Evolutionary conservation across 306 rosid genomes (phyloP), one percentile per base, ranked within the genome.

Genomic region (Carpinus viminea): DNA sequence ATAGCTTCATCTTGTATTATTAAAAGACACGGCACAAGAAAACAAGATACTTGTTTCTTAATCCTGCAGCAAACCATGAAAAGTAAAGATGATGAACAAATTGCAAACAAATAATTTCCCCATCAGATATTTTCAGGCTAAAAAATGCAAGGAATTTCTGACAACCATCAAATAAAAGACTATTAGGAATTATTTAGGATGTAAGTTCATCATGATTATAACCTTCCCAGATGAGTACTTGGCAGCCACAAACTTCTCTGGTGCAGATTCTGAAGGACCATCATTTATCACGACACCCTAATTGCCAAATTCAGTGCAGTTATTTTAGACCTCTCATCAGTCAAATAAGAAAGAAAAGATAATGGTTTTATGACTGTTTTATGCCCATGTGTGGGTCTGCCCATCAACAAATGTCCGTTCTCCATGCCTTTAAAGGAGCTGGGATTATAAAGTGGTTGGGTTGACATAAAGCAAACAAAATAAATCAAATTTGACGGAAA

Each of bases 211-310:
- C 55, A 72, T 72, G 70, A 24, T 74, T 68, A 81, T 74, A 83
- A 91, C 99, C 97, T 93, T 89, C 74, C 96, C 94, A 50, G 88
- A 68, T 5, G 93, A 95, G 88, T 93, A 87, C 75, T 95, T 89
- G 36, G 89, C 93, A 48, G 97, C 97, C 70, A 70, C 94, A 52
- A 91, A 93, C 90, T 96, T 91, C 87, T 93, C 98, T 73, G 86
- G 73, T 60, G 52, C 81, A 50, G 89, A 71, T 78, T 83, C 84
- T 53, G 93, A 62, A 80, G 93, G 82, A 53, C 73, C 89, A 54
- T 76, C 86, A 51, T 86, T 91, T 54, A 96, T 80, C 86, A 84
- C 87, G 48, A 93, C 86, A 73, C 99, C 98, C 98, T 95, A 86
- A 18, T 21, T 69, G 80, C 71, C 83, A 84, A 38, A 82, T 56